These are phyloP conservation scores for Irpex rosettiformis DNA, from an alignment of 1,284 basidiomycete species.

Conservation along the genomic window DNA sequence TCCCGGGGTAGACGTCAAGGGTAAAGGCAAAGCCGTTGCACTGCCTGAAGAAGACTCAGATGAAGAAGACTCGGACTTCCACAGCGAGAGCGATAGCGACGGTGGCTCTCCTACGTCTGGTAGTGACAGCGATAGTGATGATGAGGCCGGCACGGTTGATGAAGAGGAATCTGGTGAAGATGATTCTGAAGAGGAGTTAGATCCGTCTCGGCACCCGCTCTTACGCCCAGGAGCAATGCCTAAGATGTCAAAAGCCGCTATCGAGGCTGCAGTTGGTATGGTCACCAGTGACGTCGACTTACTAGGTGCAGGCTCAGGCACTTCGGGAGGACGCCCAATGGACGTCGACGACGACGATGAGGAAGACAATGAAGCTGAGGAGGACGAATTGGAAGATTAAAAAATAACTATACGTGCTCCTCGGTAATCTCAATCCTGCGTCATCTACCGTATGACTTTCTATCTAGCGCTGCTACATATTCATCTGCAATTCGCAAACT, in stretches of 20 bases:
- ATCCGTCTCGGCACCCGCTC: constrained; percentile 57
- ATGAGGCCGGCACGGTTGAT: constrained; percentile 13
- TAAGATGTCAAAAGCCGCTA: constrained; percentile 56
- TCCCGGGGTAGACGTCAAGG: constrained; percentile 11
- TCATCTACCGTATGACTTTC: no score
- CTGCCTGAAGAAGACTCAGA: constrained; percentile 37
- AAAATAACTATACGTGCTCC: no score
- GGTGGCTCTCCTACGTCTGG: constrained; percentile 26
- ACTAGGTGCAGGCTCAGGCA: constrained; percentile 24
- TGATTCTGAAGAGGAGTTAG: constrained; percentile 43
- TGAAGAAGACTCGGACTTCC: constrained; percentile 52
- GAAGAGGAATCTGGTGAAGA: constrained; percentile 21
- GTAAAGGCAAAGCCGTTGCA: constrained; percentile 20
- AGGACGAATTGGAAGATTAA: constrained; percentile 6
- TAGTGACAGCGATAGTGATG: constrained; percentile 22
- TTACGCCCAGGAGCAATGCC: constrained; percentile 66
- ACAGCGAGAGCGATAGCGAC: constrained; percentile 27
- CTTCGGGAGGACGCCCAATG: not conserved
- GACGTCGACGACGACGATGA: constrained; percentile 3
- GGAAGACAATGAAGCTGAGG: constrained; percentile 3
- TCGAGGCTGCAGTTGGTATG: constrained; percentile 62
- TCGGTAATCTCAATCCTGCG: no score
- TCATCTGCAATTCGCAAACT: no score
- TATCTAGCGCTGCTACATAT: no score
- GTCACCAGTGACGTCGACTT: constrained; percentile 55